phyloP scores from a whole-genome alignment of 1,139 yeast species.

The Debaryomyces sp. region DNA sequence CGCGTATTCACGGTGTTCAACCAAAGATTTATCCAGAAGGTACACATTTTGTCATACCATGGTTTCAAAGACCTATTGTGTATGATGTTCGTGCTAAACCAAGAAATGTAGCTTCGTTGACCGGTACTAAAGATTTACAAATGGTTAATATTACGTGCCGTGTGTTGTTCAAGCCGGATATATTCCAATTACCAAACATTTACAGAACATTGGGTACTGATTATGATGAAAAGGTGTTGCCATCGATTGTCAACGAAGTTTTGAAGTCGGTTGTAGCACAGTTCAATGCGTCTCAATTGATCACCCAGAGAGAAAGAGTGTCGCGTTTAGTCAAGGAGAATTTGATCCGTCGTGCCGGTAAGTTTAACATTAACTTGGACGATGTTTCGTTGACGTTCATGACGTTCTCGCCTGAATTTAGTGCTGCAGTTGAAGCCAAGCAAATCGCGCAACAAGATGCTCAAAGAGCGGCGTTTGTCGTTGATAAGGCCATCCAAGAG shows the following conservation, averaged over 20 bases:
- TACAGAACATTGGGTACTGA: slow-evolving; percentile 92
- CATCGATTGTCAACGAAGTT: slow-evolving; percentile 96
- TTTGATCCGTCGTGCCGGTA: slow-evolving; percentile 86
- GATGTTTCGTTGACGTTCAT: slow-evolving; percentile 94
- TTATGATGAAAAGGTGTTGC: slow-evolving; percentile 95
- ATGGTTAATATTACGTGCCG: slow-evolving; percentile 99
- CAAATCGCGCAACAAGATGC: slow-evolving; percentile 99
- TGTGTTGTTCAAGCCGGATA: slow-evolving; percentile 88
- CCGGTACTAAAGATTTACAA: slow-evolving; percentile 97
- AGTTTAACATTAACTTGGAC: slow-evolving; percentile 84
- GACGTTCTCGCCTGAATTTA: slow-evolving; percentile 98
- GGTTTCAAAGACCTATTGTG: slow-evolving; percentile 91
- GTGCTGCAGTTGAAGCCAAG: slow-evolving; percentile 97
- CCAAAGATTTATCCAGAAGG: slow-evolving; percentile 91
- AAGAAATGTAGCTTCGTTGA: slow-evolving; percentile 92
- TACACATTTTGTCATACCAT: slow-evolving; percentile 90
- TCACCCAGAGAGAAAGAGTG: slow-evolving; percentile 97
- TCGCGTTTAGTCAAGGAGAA: slow-evolving; percentile 89
- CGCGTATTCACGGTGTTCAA: slow-evolving; percentile 84
- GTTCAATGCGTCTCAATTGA: slow-evolving; percentile 95
- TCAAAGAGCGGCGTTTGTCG: slow-evolving; percentile 95
- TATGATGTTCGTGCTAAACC: slow-evolving; percentile 98
- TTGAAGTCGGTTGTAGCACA: slow-evolving; percentile 97
- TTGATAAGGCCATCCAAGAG: slow-evolving; percentile 96
- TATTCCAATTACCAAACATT: slow-evolving; percentile 75